phyloP scores from a whole-genome alignment of 495 filamentous ascomycete genomes.

The Penicillium chermesinum region DNA sequence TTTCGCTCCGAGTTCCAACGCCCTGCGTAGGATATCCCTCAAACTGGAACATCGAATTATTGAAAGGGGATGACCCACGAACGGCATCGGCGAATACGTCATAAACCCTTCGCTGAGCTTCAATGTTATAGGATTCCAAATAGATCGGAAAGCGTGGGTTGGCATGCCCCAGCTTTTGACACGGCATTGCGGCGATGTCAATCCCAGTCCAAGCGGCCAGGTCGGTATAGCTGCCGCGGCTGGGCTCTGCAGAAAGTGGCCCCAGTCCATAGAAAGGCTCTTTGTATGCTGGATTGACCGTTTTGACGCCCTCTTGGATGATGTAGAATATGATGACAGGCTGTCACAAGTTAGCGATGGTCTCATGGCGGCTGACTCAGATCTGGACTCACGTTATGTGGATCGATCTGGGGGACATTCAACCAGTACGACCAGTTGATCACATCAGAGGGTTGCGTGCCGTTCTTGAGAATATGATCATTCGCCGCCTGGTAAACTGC shows the following conservation, averaged over 20 bases:
- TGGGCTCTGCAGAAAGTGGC: constrained; percentile 29
- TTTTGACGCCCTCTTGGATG: constrained; percentile 45
- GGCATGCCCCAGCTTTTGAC: constrained; percentile 40
- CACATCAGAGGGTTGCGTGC: constrained; percentile 34
- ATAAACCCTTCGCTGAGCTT: constrained; percentile 38
- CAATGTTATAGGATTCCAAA: constrained; percentile 37
- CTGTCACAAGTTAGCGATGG: not conserved
- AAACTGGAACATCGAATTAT: constrained; percentile 47
- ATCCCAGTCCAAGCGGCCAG: constrained; percentile 41
- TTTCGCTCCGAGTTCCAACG: constrained; percentile 32
- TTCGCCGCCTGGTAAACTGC: constrained; percentile 44
- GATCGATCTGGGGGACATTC: constrained; percentile 35
- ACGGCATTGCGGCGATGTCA: constrained; percentile 28
- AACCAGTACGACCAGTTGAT: constrained; percentile 51
- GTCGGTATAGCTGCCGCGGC: constrained; percentile 40
- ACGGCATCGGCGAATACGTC: constrained; percentile 31
- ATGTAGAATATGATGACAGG: constrained; percentile 49
- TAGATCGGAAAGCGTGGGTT: constrained; percentile 51
- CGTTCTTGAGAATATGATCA: constrained; percentile 32
- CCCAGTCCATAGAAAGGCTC: constrained; percentile 41
- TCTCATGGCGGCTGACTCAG: not conserved
- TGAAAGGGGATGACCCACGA: constrained; percentile 26
- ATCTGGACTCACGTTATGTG: constrained; percentile 18
- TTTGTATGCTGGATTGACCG: constrained; percentile 37
- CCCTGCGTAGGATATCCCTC: constrained; percentile 49